Evolutionary conservation across 805 yeast genomes (phyloP).

Genomic region (Saturnispora serradocipensis): DNA sequence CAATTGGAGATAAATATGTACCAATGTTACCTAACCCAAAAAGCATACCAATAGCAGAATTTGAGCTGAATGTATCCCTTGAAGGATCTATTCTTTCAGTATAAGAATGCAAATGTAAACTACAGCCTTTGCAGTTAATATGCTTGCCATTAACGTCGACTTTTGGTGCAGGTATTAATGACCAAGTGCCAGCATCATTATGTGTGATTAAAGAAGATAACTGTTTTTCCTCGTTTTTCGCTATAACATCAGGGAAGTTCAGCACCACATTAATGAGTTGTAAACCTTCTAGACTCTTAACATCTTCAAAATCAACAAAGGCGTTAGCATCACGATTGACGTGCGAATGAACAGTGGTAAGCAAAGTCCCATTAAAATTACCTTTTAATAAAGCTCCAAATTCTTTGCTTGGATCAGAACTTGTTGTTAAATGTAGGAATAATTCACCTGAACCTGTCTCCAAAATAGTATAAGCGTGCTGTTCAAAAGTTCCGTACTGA

Average conservation of each 20-base stretch:
- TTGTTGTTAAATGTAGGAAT: conserved; percentile 75
- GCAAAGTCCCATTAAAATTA: conserved; percentile 85
- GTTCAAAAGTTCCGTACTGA: conserved; percentile 45
- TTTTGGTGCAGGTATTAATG: conserved; percentile 57
- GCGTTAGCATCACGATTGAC: conserved; percentile 73
- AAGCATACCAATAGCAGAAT: conserved; percentile 82
- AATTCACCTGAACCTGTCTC: conserved; percentile 65
- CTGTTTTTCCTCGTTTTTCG: conserved; percentile 33
- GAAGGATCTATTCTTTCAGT: conserved; percentile 71
- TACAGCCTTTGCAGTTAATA: conserved; percentile 50
- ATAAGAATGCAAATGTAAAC: conserved; percentile 80
- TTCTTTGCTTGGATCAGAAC: conserved; percentile 39
- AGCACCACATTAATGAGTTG: conserved; percentile 61
- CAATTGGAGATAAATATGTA: conserved; percentile 33
- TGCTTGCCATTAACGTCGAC: conserved; percentile 51
- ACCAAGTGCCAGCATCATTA: conserved; percentile 91
- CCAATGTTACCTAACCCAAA: conserved; percentile 96
- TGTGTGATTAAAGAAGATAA: conserved; percentile 69
- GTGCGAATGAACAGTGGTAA: conserved; percentile 53
- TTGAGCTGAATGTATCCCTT: conserved; percentile 79
- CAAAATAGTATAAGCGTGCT: conserved; percentile 70
- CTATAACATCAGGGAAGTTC: conserved; percentile 37
- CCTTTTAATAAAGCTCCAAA: conserved; percentile 79
- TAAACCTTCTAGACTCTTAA: conserved; percentile 80
- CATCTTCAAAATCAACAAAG: conserved; percentile 80